Conservation (phyloP, 345 rosid species). For the Clarkia xantiana region DNA sequence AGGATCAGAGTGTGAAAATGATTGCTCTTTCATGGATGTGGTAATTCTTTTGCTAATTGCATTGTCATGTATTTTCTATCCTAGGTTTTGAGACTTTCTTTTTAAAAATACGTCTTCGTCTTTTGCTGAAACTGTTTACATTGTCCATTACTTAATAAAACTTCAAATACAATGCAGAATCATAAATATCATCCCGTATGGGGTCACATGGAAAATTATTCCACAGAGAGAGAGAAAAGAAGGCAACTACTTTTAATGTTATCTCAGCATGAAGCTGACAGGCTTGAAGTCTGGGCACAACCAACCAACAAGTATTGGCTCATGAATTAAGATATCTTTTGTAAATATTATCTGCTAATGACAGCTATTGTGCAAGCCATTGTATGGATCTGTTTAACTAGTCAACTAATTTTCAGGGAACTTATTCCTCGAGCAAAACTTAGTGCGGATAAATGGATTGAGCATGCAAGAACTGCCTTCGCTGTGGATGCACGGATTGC, state of each 20-base stretch:
- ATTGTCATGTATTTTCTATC: not conserved
- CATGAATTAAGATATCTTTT: no score
- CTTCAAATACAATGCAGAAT: conserved; percentile 28
- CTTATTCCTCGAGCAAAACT: conserved; percentile 44
- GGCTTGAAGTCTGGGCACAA: conserved; percentile 99
- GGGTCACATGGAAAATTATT: conserved; percentile 90
- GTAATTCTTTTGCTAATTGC: conserved; percentile 24
- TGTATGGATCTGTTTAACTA: not conserved
- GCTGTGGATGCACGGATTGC: conserved; percentile 86
- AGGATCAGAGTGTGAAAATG: conserved; percentile 49
- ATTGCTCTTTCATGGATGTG: conserved; percentile 37
- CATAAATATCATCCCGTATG: conserved; percentile 76
- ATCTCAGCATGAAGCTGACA: conserved; percentile 94
- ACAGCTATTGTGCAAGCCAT: not conserved
- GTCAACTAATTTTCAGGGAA: conserved; percentile 43
- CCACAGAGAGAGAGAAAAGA: conserved; percentile 64
- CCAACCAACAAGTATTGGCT: conserved; percentile 66
- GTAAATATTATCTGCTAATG: conserved; percentile 2
- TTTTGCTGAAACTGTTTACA: not conserved
- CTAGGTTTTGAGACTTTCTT: not conserved
- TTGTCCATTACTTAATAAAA: not conserved
- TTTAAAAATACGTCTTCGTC: not conserved
- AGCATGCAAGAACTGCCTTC: conserved; percentile 74
- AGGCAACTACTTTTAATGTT: conserved; percentile 91
- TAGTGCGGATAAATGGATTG: conserved; percentile 80